phyloP scores from a whole-genome alignment of 225 moss, liverwort and hornwort species.

The Ulota crispa region DNA sequence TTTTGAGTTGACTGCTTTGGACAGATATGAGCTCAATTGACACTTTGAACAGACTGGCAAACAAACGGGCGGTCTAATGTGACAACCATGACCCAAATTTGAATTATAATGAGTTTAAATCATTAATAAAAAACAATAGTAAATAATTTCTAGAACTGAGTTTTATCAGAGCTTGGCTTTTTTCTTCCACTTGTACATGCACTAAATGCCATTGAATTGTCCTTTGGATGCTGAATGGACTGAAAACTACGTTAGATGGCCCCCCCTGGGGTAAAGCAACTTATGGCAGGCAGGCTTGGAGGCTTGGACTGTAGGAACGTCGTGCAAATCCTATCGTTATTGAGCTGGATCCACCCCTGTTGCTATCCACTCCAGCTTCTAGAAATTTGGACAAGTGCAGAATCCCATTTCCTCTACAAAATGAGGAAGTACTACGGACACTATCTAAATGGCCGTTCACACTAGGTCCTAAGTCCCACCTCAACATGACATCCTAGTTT shows the following conservation, averaged over 20 bases:
- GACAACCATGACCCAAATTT: too few species aligned
- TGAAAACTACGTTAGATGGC: constrained; percentile 25
- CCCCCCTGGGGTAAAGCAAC: background rate
- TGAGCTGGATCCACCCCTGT: constrained; percentile 10
- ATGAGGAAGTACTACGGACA: constrained; percentile 6
- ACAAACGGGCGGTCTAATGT: too few species aligned
- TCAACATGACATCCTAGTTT: too few species aligned
- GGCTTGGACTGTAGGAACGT: constrained; percentile 12
- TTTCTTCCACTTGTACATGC: background rate
- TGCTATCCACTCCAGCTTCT: constrained; percentile 16
- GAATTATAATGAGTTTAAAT: too few species aligned
- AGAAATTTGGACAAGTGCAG: background rate
- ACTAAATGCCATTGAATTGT: constrained; percentile 9
- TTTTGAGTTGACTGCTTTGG: too few species aligned
- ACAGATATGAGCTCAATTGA: too few species aligned
- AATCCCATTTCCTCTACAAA: background rate
- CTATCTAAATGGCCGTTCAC: background rate
- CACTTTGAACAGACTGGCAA: too few species aligned
- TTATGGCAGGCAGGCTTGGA: background rate
- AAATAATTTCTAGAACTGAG: background rate
- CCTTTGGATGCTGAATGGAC: constrained; percentile 17
- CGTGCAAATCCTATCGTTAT: constrained; percentile 24
- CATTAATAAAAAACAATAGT: too few species aligned
- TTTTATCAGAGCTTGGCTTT: background rate
- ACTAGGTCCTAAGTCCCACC: too few species aligned